These are phyloP conservation scores for Phytopythium chamaehyphon DNA, from an alignment of 352 stramenopile species.

Conservation along the genomic window DNA sequence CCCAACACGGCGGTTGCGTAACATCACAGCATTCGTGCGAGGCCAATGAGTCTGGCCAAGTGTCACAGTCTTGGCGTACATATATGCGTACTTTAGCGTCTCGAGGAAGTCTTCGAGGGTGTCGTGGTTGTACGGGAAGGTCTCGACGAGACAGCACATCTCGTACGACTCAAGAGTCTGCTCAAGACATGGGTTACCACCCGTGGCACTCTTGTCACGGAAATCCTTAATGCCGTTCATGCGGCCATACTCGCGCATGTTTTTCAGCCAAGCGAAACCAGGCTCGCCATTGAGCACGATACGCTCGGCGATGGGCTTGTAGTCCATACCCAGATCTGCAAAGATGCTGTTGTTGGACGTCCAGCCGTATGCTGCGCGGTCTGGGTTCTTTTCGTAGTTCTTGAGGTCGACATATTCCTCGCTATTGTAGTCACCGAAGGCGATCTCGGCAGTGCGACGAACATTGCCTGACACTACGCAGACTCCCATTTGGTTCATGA, in stretches of 20 bases:
- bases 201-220: slow-evolving; percentile 74
- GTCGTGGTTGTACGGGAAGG: slow-evolving; percentile 86
- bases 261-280: slow-evolving; percentile 93
- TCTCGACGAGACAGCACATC: slow-evolving; percentile 94
- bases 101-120: slow-evolving; percentile 85
- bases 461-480: slow-evolving; percentile 93
- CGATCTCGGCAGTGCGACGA: slow-evolving; percentile 91
- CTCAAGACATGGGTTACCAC: slow-evolving; percentile 92
- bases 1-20: slow-evolving; percentile 90
- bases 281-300: slow-evolving; percentile 89
- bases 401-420: slow-evolving; percentile 91
- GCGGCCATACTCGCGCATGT: slow-evolving; percentile 89
- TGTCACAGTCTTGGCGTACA: slow-evolving; percentile 95
- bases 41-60: slow-evolving; percentile 90
- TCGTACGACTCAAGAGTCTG: slow-evolving; percentile 92
- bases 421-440: slow-evolving; percentile 87
- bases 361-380: slow-evolving; percentile 87
- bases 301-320: slow-evolving; percentile 78
- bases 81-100: slow-evolving; percentile 84
- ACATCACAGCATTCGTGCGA: slow-evolving; percentile 90
- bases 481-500: slow-evolving; percentile 90
- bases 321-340: slow-evolving; percentile 91
- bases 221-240: slow-evolving; percentile 86
- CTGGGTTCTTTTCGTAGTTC: slow-evolving; percentile 88
- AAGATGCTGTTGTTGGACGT: slow-evolving; percentile 95